Conservation (phyloP, 768 basidiomycete species). For the Kondoa malvinella region DNA sequence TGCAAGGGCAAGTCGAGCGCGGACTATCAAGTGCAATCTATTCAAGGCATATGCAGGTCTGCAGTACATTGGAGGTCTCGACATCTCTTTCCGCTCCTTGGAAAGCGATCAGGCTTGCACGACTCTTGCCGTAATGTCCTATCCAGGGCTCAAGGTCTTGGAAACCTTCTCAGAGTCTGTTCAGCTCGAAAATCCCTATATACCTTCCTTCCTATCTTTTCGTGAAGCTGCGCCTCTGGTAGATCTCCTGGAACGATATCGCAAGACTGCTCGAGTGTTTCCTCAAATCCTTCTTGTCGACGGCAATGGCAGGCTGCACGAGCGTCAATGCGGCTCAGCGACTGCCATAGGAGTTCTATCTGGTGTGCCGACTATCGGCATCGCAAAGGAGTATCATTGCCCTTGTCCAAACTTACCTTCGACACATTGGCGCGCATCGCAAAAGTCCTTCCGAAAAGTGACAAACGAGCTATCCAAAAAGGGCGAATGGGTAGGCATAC, state of each 20-base stretch:
- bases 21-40: no score
- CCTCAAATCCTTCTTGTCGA: constrained; percentile 29
- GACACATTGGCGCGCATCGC: constrained; percentile 4
- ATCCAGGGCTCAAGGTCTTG: constrained; percentile 17
- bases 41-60: no score
- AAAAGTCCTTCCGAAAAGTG: constrained; percentile 22
- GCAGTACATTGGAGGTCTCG: neutral
- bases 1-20: no score
- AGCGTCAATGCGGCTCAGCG: constrained; percentile 27
- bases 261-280: constrained; percentile 10
- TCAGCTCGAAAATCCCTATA: constrained; percentile 24
- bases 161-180: constrained; percentile 18
- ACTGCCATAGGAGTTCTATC: constrained; percentile 25
- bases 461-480: constrained; percentile 5
- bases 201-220: constrained; percentile 29
- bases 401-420: neutral
- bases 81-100: neutral
- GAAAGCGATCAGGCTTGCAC: neutral
- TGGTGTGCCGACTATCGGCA: constrained; percentile 26
- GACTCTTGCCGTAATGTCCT: neutral
- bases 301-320: constrained; percentile 29
- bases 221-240: constrained; percentile 25
- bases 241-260: constrained; percentile 21
- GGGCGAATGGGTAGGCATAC: constrained; percentile 21
- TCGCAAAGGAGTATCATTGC: constrained; percentile 26